Conservation (phyloP, 1,284 basidiomycete species). For the Leccinum subfulvum region DNA sequence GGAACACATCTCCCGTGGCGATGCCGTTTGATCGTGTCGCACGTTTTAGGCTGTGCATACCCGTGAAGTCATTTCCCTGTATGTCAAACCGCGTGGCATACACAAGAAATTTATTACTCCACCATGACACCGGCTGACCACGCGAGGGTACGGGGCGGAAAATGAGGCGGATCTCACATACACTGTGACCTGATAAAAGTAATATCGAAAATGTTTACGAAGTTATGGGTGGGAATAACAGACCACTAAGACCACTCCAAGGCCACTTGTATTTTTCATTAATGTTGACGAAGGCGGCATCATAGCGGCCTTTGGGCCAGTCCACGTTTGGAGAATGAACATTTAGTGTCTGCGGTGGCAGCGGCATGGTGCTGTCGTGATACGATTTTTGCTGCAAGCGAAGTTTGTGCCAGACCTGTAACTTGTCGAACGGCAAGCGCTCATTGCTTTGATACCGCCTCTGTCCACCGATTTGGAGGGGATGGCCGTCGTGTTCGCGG, state of each 20-base stretch:
- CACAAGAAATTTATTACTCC: too few relatives aligned
- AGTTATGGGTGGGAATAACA: neutral
- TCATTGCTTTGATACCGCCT: neutral
- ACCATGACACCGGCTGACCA: too few relatives aligned
- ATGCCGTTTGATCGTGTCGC: too few relatives aligned
- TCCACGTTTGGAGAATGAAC: neutral
- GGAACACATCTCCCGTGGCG: too few relatives aligned
- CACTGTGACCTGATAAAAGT: too few relatives aligned
- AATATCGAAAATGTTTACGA: too few relatives aligned
- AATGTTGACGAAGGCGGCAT: neutral
- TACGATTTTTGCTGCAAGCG: neutral
- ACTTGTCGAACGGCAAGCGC: neutral
- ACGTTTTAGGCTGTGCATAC: too few relatives aligned
- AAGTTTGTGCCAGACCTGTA: neutral
- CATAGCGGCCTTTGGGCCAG: neutral
- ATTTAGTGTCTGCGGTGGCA: neutral
- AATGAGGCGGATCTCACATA: too few relatives aligned
- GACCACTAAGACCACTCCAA: neutral
- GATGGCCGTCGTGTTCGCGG: neutral
- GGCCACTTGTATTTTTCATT: neutral
- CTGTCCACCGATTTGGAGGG: neutral
- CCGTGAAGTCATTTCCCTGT: too few relatives aligned
- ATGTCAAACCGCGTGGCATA: too few relatives aligned
- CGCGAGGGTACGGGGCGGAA: too few relatives aligned
- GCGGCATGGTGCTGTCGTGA: neutral